Percentiles rank a stretch among this genome's conserved stretches.
These are phyloP conservation scores for Juglanconis juglandina DNA, from an alignment of 2,329 filamentous ascomycete genomes.

Conservation along the genomic window DNA sequence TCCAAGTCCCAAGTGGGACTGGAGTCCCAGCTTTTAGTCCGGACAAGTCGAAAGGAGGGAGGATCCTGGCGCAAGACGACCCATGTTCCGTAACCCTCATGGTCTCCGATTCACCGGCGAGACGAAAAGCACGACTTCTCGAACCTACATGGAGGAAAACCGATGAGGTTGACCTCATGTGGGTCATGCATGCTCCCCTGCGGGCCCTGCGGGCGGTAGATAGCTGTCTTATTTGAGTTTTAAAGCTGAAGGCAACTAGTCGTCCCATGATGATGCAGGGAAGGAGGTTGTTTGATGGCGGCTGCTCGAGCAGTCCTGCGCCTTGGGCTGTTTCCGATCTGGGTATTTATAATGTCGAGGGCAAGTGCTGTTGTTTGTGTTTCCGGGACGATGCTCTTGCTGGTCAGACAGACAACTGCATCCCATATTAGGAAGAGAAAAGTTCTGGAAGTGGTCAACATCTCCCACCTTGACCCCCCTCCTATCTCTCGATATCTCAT, in stretches of 20 bases:
- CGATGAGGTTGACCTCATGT: not conserved
- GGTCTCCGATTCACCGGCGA: not conserved
- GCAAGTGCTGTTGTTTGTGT: not conserved
- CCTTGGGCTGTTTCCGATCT: not conserved
- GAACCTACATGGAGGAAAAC: not conserved
- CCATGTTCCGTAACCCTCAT: not conserved
- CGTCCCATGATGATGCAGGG: not conserved
- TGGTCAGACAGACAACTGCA: not conserved
- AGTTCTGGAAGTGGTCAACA: not conserved
- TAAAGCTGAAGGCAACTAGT: not conserved
- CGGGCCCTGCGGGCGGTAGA: not conserved
- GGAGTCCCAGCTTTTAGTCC: not conserved
- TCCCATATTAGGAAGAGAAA: not conserved
- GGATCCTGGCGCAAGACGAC: not conserved
- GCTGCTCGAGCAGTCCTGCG: slow-evolving; percentile 1
- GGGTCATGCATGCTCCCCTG: not conserved
- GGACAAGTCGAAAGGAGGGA: not conserved
- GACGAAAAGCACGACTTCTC: not conserved
- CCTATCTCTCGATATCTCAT: not conserved
- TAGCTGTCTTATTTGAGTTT: not conserved
- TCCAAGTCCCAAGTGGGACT: not conserved
- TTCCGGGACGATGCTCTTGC: slow-evolving; percentile 3
- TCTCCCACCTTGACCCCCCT: not conserved
- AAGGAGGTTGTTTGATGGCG: not conserved
- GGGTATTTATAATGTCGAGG: slow-evolving; percentile 9